phyloP scores from a whole-genome alignment of 2,329 filamentous ascomycete species.

The Scytalidium lignicola region DNA sequence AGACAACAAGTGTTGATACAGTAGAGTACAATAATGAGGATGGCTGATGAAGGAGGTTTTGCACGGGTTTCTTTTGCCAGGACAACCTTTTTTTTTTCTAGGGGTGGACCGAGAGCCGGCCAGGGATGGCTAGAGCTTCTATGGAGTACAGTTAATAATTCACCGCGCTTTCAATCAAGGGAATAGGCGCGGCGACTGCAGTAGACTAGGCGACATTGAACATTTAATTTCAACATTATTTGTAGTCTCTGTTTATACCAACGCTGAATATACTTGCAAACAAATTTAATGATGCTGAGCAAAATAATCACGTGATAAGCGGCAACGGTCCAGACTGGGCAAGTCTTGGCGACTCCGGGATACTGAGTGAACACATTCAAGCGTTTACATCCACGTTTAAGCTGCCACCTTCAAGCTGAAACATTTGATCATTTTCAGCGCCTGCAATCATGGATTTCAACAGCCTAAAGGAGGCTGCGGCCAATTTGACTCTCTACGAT shows the following conservation, averaged over 20 bases:
- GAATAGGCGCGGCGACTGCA: too few relatives aligned
- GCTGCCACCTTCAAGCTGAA: neutral
- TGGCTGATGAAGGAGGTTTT: neutral
- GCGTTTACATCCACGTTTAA: neutral
- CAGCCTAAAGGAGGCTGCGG: conserved; percentile 64
- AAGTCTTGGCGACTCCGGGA: neutral
- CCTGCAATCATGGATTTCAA: conserved; percentile 57
- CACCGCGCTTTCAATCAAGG: too few relatives aligned
- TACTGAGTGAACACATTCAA: neutral
- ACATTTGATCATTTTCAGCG: neutral
- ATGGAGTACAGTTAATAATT: too few relatives aligned
- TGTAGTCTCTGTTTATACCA: neutral
- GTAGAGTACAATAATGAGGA: neutral
- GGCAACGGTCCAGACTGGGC: neutral
- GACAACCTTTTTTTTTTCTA: neutral
- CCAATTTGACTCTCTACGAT: conserved; percentile 69
- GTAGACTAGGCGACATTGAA: too few relatives aligned
- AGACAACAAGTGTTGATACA: neutral
- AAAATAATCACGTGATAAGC: neutral
- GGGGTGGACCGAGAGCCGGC: neutral
- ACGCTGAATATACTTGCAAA: neutral
- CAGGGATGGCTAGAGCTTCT: neutral
- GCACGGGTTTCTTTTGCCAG: neutral
- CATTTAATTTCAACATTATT: neutral
- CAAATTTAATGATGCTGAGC: too few relatives aligned